Base-by-base conservation (phyloP, 2,329 filamentous ascomycete genomes). In the Biscogniauxia mediterranea region DNA sequence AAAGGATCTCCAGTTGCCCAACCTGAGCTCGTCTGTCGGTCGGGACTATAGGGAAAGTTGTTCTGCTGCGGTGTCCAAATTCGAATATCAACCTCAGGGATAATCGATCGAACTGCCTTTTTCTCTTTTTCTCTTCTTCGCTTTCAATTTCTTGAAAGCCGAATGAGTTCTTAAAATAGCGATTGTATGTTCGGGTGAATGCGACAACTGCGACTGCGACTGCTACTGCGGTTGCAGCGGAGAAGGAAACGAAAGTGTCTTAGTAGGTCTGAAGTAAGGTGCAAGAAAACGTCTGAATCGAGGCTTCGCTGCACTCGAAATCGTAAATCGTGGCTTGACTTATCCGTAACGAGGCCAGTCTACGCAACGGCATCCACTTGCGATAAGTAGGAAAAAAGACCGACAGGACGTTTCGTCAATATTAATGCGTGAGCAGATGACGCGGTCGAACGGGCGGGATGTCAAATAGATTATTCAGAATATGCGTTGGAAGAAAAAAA, bases 401-500 rank as follows among this genome's bases (percentile, higher is more conserved):
- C 59, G 49, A 56, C 21, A 54, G 32, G 57, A 38, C 60, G 55
- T 62, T 62, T 59, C 52, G 54, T n/a, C 32, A 64, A 61, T 58
- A 69, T 64, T 61, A 64, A 56, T 67, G 64, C 63, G 61, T 64
- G 62, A 61, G 62, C 65, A 63, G 65, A 65, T 68, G 66, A 70
- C 65, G 69, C 68, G 68, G 68, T 64, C 62, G 62, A 60, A 66
- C 60, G 60, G 63, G 58, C 59, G 38, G 60, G 64, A 60, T 60
- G 38, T 57, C 56, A 64, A 55, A 63, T 61, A 59, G 42, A 25
- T 52, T 57, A 66, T 60, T 64, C 61, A 63, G 66, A 64, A 59
- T 56, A 46, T n/a, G 19, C 54, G 63, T 57, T 42, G 52, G 52
- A 53, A 13, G 7, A 13, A 13, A 32, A 32, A 32, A 32, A 9